These are phyloP conservation scores for Chamaecrista fasciculata DNA, from an alignment of 306 rosid species.

Conservation along the genomic window DNA sequence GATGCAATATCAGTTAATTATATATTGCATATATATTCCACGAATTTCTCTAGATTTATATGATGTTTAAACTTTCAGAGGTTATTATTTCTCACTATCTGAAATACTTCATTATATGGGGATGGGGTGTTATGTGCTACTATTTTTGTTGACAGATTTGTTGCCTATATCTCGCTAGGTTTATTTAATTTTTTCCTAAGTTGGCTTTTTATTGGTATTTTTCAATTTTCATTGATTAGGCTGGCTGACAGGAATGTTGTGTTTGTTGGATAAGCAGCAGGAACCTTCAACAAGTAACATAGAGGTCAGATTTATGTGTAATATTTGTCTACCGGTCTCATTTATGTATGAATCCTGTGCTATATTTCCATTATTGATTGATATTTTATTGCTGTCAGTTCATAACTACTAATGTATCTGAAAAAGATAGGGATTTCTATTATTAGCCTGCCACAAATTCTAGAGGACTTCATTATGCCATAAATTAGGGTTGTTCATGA, in stretches of 20 bases:
- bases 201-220: conserved; percentile 57
- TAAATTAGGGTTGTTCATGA: conserved; percentile 11
- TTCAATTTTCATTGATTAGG: conserved; percentile 62
- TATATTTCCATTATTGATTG: neutral
- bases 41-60: neutral
- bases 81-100: conserved; percentile 25
- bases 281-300: conserved; percentile 61
- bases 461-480: neutral
- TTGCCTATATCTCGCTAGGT: conserved; percentile 26
- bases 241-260: conserved; percentile 91
- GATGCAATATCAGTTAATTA: neutral
- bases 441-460: conserved; percentile 3
- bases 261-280: conserved; percentile 87
- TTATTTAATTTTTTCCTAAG: conserved; percentile 42
- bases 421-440: conserved; percentile 6
- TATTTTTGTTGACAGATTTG: conserved; percentile 6
- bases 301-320: conserved; percentile 53
- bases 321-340: conserved; percentile 18
- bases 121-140: neutral
- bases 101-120: neutral
- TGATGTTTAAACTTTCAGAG: conserved; percentile 11
- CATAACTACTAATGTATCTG: neutral
- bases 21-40: neutral
- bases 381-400: neutral
- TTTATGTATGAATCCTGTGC: conserved; percentile 10